Conservation (phyloP, 2,329 filamentous ascomycete genomes). For the Rugonectria rugulosa region DNA sequence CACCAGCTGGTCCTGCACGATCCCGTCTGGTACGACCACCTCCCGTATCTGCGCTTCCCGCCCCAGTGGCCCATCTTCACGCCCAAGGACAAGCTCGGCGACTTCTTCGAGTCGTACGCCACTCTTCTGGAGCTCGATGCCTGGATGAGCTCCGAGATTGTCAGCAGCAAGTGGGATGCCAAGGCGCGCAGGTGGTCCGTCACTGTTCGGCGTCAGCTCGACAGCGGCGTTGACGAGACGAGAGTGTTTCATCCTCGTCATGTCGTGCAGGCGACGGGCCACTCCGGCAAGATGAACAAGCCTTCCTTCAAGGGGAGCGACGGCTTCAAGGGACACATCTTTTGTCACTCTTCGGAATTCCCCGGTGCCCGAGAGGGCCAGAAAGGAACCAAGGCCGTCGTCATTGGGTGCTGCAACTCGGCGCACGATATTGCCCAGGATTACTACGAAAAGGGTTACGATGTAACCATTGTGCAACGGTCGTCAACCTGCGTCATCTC, state of each 20-base stretch:
- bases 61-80: constrained; percentile 73
- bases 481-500: constrained; percentile 70
- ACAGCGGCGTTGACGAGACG: constrained; percentile 7
- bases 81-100: constrained; percentile 74
- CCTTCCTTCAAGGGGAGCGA: constrained; percentile 7
- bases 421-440: constrained; percentile 75
- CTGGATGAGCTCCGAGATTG: constrained; percentile 61
- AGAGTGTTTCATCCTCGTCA: constrained; percentile 10
- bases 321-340: constrained; percentile 11
- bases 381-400: constrained; percentile 66
- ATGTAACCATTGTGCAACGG: constrained; percentile 75
- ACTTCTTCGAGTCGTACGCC: constrained; percentile 73
- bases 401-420: constrained; percentile 74
- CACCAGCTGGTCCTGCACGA: constrained; percentile 73
- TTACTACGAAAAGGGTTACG: constrained; percentile 70
- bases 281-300: constrained; percentile 18
- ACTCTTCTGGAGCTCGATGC: constrained; percentile 71
- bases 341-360: constrained; percentile 18
- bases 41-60: constrained; percentile 72
- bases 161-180: constrained; percentile 35
- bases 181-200: constrained; percentile 14
- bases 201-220: constrained; percentile 7
- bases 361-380: constrained; percentile 11
- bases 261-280: constrained; percentile 17
- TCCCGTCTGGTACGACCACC: constrained; percentile 66